phyloP scores from a whole-genome alignment of 1,284 basidiomycete species.

The Cronartium quercuum region DNA sequence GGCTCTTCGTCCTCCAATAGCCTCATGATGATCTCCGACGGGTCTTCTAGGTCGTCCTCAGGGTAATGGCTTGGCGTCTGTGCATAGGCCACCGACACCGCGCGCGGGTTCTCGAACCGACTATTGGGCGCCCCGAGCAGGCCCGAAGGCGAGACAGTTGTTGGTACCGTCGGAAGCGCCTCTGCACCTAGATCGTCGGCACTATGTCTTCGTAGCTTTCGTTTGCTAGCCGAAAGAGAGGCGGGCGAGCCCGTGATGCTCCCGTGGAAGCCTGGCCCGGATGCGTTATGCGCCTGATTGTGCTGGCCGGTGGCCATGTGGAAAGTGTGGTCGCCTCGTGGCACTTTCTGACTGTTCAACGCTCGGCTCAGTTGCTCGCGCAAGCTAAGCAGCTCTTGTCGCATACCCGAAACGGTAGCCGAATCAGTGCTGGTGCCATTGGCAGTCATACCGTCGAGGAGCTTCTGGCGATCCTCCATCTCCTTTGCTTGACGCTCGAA shows the following conservation, averaged over 20 bases:
- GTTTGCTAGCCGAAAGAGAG: slow-evolving; percentile 45
- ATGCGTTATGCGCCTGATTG: slow-evolving; percentile 49
- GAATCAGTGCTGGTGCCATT: slow-evolving; percentile 47
- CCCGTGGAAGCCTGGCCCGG: slow-evolving; percentile 46
- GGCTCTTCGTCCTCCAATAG: slow-evolving; percentile 85
- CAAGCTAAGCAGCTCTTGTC: slow-evolving; percentile 81
- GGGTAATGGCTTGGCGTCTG: slow-evolving; percentile 65
- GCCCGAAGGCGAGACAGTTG: not conserved
- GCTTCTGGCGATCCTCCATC: slow-evolving; percentile 71
- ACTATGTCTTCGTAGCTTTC: slow-evolving; percentile 67
- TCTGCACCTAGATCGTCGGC: slow-evolving; percentile 71
- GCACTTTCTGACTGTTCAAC: slow-evolving; percentile 69
- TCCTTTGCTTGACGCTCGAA: slow-evolving; percentile 66
- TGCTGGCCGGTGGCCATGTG: slow-evolving; percentile 54
- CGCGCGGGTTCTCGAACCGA: slow-evolving; percentile 68
- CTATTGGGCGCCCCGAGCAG: slow-evolving; percentile 61
- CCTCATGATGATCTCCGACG: slow-evolving; percentile 88
- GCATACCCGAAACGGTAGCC: slow-evolving; percentile 71
- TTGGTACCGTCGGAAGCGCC: slow-evolving; percentile 58
- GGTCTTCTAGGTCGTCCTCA: slow-evolving; percentile 62
- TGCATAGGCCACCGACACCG: slow-evolving; percentile 82
- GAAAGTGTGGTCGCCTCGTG: slow-evolving; percentile 59
- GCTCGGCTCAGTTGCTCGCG: slow-evolving; percentile 93
- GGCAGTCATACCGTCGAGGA: slow-evolving; percentile 49
- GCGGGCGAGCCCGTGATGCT: slow-evolving; percentile 46